Percentiles rank a stretch among this genome's conserved stretches.
These are phyloP conservation scores for Cadophora malorum DNA, from an alignment of 2,329 filamentous ascomycete species.

Conservation along the genomic window DNA sequence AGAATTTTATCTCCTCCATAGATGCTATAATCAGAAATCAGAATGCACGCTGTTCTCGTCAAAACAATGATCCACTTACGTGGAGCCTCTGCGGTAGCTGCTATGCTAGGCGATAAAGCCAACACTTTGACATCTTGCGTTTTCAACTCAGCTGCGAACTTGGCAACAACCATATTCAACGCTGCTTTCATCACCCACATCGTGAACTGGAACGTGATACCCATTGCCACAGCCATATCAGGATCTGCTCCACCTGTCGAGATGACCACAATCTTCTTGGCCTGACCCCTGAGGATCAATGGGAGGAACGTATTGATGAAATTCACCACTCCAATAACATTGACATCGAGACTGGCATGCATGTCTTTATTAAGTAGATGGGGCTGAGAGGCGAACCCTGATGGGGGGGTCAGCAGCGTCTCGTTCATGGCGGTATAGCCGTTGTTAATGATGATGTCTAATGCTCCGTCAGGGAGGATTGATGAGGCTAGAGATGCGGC, in stretches of 20 bases:
- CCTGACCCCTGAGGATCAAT: slow-evolving; percentile 55
- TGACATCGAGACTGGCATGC: slow-evolving; percentile 50
- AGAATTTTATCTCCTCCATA: slow-evolving; percentile 11
- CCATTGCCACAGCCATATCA: slow-evolving; percentile 49
- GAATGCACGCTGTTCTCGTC: neutral
- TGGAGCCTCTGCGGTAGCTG: slow-evolving; percentile 45
- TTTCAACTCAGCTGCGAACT: slow-evolving; percentile 56
- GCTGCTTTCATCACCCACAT: slow-evolving; percentile 61
- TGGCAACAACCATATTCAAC: slow-evolving; percentile 58
- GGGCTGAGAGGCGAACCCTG: slow-evolving; percentile 28
- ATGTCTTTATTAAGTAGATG: slow-evolving; percentile 47
- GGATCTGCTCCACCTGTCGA: slow-evolving; percentile 56
- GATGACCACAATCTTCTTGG: slow-evolving; percentile 61
- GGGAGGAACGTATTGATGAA: slow-evolving; percentile 60
- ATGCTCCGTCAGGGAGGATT: too few species aligned
- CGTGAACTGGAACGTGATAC: slow-evolving; percentile 46
- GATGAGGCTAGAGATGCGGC: too few species aligned
- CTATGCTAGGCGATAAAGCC: slow-evolving; percentile 57
- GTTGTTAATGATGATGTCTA: slow-evolving; percentile 45
- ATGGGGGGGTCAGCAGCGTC: slow-evolving; percentile 33
- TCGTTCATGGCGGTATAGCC: slow-evolving; percentile 37
- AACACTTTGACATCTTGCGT: slow-evolving; percentile 59
- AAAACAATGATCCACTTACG: slow-evolving; percentile 6
- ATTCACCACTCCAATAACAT: slow-evolving; percentile 59
- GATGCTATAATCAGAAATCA: slow-evolving; percentile 5